Base-by-base conservation (phyloP, 345 rosid genomes). In the Dimocarpus longan region DNA sequence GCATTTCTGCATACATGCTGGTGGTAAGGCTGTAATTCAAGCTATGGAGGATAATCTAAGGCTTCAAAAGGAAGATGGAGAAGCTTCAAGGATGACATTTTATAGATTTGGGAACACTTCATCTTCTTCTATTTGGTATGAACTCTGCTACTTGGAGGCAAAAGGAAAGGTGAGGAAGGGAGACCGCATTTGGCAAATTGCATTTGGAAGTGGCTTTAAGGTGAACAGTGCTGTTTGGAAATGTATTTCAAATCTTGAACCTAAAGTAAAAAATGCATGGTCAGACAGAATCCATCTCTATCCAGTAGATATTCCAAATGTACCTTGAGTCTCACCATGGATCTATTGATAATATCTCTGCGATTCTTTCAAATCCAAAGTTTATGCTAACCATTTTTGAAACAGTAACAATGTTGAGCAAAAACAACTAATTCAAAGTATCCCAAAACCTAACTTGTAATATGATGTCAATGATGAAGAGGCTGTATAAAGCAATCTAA, bases 191-290 rank as follows among this genome's bases (percentile, higher is more conserved):
- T 82, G 89, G 92, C 93, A 80, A 75, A 87, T 91, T 59, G 87
- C 92, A n/a, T 89, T 89, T 40, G 97, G 91, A 65, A 92, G 93
- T 78, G 94, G 94, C 54, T 92, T 92, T 78, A 89, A 91, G 75
- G 79, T 85, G 40, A 91, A 90, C 39, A 92, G 89, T 78, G 92
- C 89, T 68, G 92, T 84, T 3, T 92, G 94, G 94, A 83, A 84
- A 81, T 84, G 90, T 81, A 81, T 87, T 65, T 82, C 90, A 0
- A 79, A 83, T 72, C 63, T 81, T 59, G 63, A 89, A 71, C 84
- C 88, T 8, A 65, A 71, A 26, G 86, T 26, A 4, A 83, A 15
- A 79, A 91, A 85, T 57, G 95, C 89, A n/a, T 89, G 95, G 89
- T 87, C 88, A 10, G 91, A 86, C 68, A 82, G 84, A 84, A 86